These are phyloP conservation scores for Fusarium pseudonygamai DNA, from an alignment of 2,329 filamentous ascomycete genomes.

Conservation along the genomic window DNA sequence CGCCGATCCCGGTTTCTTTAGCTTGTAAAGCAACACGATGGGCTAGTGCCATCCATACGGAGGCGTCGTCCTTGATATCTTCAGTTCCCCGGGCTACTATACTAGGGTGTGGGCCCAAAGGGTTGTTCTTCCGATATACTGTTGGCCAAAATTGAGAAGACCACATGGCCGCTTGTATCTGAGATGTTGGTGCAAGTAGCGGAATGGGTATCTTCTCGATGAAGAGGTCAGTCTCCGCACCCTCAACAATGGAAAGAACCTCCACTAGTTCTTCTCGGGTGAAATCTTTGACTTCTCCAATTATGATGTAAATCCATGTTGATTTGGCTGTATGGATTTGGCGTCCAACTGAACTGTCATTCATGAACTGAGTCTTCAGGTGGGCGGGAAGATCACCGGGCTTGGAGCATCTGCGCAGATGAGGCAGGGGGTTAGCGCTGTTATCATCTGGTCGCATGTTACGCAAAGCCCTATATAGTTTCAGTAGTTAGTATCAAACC, in stretches of 20 bases:
- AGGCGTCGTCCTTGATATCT: constrained; percentile 71
- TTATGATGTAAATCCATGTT: constrained; percentile 67
- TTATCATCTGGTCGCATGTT: constrained; percentile 64
- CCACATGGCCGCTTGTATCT: constrained; percentile 79
- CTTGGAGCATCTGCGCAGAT: constrained; percentile 82
- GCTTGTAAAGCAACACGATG: constrained; percentile 69
- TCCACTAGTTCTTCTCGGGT: constrained; percentile 62
- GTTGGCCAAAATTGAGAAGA: constrained; percentile 83
- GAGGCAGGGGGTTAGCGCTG: constrained; percentile 71
- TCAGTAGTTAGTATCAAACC: constrained; percentile 24
- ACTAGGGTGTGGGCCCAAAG: constrained; percentile 83
- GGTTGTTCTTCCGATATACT: constrained; percentile 87
- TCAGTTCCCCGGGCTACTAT: constrained; percentile 75
- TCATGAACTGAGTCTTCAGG: constrained; percentile 70
- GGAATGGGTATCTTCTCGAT: constrained; percentile 75
- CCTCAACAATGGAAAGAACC: constrained; percentile 59
- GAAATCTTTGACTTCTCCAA: constrained; percentile 62
- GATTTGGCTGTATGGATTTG: constrained; percentile 69
- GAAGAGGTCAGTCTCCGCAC: constrained; percentile 62
- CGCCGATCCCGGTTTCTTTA: constrained; percentile 67
- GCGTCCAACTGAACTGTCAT: constrained; percentile 62
- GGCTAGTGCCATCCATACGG: constrained; percentile 74
- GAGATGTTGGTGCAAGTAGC: constrained; percentile 76
- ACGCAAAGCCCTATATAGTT: constrained; percentile 60
- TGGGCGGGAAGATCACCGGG: constrained; percentile 72